Base-by-base conservation (phyloP, 345 rosid genomes). In the Anastatica hierochuntica region DNA sequence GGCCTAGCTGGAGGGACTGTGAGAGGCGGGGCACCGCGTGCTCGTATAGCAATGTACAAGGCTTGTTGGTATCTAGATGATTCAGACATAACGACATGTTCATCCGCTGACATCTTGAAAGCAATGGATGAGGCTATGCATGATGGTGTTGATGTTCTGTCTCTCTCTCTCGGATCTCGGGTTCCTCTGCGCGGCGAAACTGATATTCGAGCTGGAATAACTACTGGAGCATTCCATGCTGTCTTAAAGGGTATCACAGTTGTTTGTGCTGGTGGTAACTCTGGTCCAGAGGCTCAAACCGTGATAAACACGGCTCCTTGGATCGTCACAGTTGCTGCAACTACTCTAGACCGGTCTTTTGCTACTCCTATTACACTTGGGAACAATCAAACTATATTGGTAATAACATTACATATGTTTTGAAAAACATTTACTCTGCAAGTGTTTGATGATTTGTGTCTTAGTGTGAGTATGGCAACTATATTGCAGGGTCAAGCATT, bases 111-210 rank as follows among this genome's bases (percentile, higher is more conserved):
- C 15, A 27, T 76, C 17, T 57, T 79, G 53, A 73, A 76, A 63
- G 78, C 73, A 19, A 73, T 79, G 61, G 84, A 79, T 13, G 72
- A 73, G 34, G 80, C 84, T 26, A 76, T 79, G 11, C 64, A 73
- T 43, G 84, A 76, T 27, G 78, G 84, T 10, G 78, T 79, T 41
- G 74, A 79, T 53, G 69, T 79, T 44, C 4, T 79, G 54, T 79
- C 84, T 0, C 11, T 79, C 1, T 79, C 79, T 8, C 49, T 79
- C 8, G 78, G 78, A 3, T 29, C 42, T 23, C 12, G 9, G 0
- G 33, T 53, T 21, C 46, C 76, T 66, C 55, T 60, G 10, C 53
- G 31, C 8, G 21, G 59, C 4, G 73, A 77, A 16, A 66, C 45
- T 27, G 73, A 74, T 60, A 34, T 60, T 7, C 62, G 68, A 0